Percentiles rank a stretch among this genome's conserved stretches.
Conservation (phyloP, 2,329 filamentous ascomycete species). For the Neonectria magnoliae region DNA sequence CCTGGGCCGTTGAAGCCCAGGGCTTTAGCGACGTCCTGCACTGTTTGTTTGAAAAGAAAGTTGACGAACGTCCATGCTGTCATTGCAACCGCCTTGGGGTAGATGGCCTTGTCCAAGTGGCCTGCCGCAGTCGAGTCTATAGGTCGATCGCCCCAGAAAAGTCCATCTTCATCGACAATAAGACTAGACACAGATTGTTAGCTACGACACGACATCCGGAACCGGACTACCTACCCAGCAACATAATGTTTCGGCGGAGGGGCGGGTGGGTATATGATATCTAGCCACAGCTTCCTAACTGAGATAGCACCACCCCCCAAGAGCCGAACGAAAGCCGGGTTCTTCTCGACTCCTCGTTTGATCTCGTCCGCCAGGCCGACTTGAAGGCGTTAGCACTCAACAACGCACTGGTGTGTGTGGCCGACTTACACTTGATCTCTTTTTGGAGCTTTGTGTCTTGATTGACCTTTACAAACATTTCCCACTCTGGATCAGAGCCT, state of each 20-base stretch:
- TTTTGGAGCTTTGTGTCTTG: conserved; percentile 60
- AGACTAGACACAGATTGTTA: conserved; percentile 53
- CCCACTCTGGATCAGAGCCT: conserved; percentile 71
- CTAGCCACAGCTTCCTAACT: conserved; percentile 66
- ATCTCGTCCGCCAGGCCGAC: conserved; percentile 49
- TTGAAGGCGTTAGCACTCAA: conserved; percentile 31
- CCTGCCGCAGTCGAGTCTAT: conserved; percentile 60
- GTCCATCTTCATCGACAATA: conserved; percentile 58
- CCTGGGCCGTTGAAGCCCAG: conserved; percentile 54
- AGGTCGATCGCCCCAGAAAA: conserved; percentile 58
- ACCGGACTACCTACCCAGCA: conserved; percentile 61
- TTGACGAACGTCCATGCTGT: conserved; percentile 64
- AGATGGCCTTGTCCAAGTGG: conserved; percentile 60
- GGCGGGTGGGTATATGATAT: conserved; percentile 67
- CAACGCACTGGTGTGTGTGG: not conserved
- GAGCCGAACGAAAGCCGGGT: conserved; percentile 52
- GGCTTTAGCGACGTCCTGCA: conserved; percentile 53
- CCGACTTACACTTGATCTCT: conserved; percentile 57
- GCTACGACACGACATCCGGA: not conserved
- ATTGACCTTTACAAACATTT: conserved; percentile 67
- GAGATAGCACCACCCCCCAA: conserved; percentile 60
- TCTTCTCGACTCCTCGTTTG: conserved; percentile 51
- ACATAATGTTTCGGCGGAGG: conserved; percentile 69
- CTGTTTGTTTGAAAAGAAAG: conserved; percentile 58
- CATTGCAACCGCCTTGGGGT: conserved; percentile 61